Evolutionary conservation across 2,329 filamentous ascomycete genomes (phyloP), one percentile per base, ranked within the genome.

Genomic region (Curvularia hawaiiensis): DNA sequence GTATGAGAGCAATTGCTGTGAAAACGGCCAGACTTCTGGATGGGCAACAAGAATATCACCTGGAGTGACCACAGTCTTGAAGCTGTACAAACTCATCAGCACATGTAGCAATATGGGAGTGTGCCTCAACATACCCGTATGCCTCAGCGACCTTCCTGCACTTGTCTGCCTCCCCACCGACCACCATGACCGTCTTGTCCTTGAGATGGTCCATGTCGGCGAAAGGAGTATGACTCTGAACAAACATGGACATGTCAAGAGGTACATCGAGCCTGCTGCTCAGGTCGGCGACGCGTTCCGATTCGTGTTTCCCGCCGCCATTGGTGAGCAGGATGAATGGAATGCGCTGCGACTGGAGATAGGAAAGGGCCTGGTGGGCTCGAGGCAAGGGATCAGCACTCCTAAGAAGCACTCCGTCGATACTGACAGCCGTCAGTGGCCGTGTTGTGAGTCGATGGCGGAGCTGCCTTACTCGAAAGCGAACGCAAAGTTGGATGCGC

Each of bases 251-350:
- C 14, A 84, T 84, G 39, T 88, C 83, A 43, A 95, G 80, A 16
- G 82, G 77, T 1, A 92, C 80, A 26, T 84, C 80, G 7, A 96
- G 83, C 65, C 86, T 87, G 43, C 83, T 75, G 65, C 85, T 88
- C 52, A 96, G 82, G 59, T 93, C 89, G 8, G 80, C 80, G 30
- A 92, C 89, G 18, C 91, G 85, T 57, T 90, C 88, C 3, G 80
- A 80, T 77, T 98, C 94, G 61, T 88, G 86, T 71, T 90, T 92
- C 56, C 95, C 95, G 41, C 95, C 95, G 66, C 95, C 95, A 77
- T 99, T 99, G 58, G 95, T 99, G 61, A 99, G 83, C 33, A 99
- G 86, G 69, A 99, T 94, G 79, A 96, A 98, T 12, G 93, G 93
- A 45, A 97, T 91, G 46, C 85, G 82, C 70, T 92, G 84, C 46